Percentiles rank a stretch among this genome's conserved stretches.
Evolutionary conservation across 2,329 filamentous ascomycete genomes (phyloP).

Genomic region (Alternaria incomplexa): DNA sequence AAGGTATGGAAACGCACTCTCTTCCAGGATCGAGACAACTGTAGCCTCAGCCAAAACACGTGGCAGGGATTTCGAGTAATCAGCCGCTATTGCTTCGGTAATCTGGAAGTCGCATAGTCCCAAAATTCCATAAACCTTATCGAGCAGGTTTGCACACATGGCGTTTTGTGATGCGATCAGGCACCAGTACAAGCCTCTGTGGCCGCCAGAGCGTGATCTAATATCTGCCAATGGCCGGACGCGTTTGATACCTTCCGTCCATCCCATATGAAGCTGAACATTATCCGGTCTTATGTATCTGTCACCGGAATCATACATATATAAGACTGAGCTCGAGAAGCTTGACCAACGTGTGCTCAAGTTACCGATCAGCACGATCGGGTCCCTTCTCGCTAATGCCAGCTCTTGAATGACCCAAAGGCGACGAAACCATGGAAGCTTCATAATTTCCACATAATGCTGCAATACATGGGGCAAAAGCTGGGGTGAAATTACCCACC

Average conservation of each 20-base stretch:
- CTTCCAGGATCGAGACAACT: background rate
- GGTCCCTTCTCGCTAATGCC: background rate
- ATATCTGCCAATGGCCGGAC: too few species aligned
- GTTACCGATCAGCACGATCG: background rate
- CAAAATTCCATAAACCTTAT: background rate
- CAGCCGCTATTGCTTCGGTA: background rate
- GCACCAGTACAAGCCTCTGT: background rate
- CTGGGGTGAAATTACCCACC: too few species aligned
- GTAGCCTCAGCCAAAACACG: background rate
- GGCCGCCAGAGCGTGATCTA: background rate
- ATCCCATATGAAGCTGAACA: too few species aligned
- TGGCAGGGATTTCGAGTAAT: background rate
- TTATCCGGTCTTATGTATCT: too few species aligned
- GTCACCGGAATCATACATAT: background rate
- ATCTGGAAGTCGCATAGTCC: background rate
- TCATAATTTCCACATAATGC: background rate
- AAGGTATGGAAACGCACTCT: background rate
- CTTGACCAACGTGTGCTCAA: background rate
- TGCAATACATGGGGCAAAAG: accelerated
- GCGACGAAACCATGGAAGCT: background rate
- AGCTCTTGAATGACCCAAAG: background rate
- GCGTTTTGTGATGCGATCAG: background rate
- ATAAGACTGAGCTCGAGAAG: accelerated
- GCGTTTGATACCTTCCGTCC: too few species aligned
- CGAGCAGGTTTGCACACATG: background rate